These are phyloP conservation scores for Thielaviopsis cerberus DNA, from an alignment of 2,329 filamentous ascomycete genomes.

Conservation along the genomic window DNA sequence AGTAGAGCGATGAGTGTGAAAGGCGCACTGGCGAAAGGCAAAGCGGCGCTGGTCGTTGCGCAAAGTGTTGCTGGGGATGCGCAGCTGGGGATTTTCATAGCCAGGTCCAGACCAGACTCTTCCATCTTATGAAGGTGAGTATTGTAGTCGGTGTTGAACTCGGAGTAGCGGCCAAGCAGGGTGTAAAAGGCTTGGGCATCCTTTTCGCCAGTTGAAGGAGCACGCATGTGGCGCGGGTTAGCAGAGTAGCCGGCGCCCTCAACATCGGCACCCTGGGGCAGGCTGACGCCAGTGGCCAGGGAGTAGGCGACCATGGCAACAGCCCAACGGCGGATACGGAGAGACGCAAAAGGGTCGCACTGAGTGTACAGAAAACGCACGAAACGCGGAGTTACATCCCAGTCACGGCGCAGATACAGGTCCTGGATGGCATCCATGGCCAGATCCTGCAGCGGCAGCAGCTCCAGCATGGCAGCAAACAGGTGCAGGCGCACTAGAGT, in stretches of 20 bases:
- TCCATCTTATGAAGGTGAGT: conserved; percentile 34
- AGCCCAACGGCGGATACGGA: conserved; percentile 38
- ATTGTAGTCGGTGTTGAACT: conserved; percentile 31
- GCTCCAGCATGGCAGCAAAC: conserved; percentile 33
- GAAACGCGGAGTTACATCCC: conserved; percentile 35
- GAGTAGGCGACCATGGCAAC: conserved; percentile 43
- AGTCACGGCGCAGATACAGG: conserved; percentile 38
- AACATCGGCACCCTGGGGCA: conserved; percentile 13
- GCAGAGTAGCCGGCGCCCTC: conserved; percentile 13
- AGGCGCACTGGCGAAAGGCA: conserved; percentile 42
- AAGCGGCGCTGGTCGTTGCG: conserved; percentile 38
- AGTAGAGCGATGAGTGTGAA: conserved; percentile 36
- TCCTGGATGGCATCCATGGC: conserved; percentile 42
- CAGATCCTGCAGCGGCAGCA: conserved; percentile 33
- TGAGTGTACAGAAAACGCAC: conserved; percentile 35
- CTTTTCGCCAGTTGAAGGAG: conserved; percentile 14
- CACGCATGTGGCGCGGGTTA: conserved; percentile 15
- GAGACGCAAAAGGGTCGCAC: conserved; percentile 29
- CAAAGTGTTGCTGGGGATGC: conserved; percentile 36
- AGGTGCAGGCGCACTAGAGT: conserved; percentile 37
- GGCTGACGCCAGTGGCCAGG: conserved; percentile 18
- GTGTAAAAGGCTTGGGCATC: conserved; percentile 20
- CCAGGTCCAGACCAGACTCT: conserved; percentile 29
- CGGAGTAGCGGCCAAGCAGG: conserved; percentile 26
- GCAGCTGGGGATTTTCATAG: conserved; percentile 42